Base-by-base conservation (phyloP, 2,329 filamentous ascomycete genomes). In the Venturia oleaginea region DNA sequence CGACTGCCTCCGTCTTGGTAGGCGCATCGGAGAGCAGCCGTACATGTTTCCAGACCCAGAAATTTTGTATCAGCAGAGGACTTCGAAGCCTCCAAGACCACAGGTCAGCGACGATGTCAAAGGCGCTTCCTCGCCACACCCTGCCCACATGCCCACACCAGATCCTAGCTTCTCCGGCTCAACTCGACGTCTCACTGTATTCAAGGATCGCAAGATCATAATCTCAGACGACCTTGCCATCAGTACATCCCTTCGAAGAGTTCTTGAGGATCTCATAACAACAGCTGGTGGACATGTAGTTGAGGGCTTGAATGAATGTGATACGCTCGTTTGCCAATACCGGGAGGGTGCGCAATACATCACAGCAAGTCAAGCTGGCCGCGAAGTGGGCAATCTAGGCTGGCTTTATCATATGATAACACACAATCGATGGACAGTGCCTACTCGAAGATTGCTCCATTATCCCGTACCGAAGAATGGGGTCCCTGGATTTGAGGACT, bases 401-500 rank as follows among this genome's bases (percentile, higher is more conserved):
- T 99, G 94, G 94, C 81, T 99, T 15, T 97, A 94, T 74, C 87
- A 93, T 74, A 80, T 99, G 63, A 95, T 97, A 72, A 91, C 91
- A 2, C 86, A 89, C 69, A 92, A 96, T 72, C 81, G 86, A 67
- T 99, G 92, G 90, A 93, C 90, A 1, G 92, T 89, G 15, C 93
- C 94, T 0, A 80, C 92, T 65, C 85, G 86, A 54, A 87, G 91
- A 61, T 81, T 97, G 37, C 80, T 99, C 30, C 94, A 99, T 73
- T 99, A 99, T 69, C 94, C 94, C 0, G 73, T 96, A 17, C 90
- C 92, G 5, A 84, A 83, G 59, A 74, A 86, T 10, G 90, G 91
- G 1, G 86, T 99, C 42, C 85, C 88, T 0, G 92, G 91, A 0
- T 97, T 99, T 72, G 76, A 88, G 65, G 80, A 83, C 8, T 81